Base-by-base conservation (phyloP, 2,329 filamentous ascomycete species). In the Aspergillus candidus region DNA sequence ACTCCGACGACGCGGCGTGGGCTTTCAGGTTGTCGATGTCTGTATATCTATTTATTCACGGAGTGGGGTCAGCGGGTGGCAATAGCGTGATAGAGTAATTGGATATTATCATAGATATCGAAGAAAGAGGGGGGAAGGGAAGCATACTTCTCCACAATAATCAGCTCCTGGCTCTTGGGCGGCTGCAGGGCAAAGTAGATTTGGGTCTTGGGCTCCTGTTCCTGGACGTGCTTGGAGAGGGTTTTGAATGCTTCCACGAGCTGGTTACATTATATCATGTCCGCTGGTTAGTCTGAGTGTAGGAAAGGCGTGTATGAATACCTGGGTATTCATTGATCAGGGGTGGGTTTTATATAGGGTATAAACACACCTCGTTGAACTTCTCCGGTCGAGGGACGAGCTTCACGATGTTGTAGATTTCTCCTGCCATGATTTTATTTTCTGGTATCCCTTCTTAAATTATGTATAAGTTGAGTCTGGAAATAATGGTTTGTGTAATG, bases 61-160 rank as follows among this genome's bases (percentile, higher is more conserved):
- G 18, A 4, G 18, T 18, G 18, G 6, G 18, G 18, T 18, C 6
- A 18, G 18, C 18, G 18, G 18, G 18, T 18, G 18, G 18, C 3
- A 4, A 18, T 18, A 4, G 18, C 6, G 2, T 6, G 6, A 18
- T 18, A 18, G 18, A 18, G 18, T 5, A 18, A 5, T 6, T 18
- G 18, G 18, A 3, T 3, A 1, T 5, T 18, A 18, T 5, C 6
- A 6, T 18, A 18, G 3, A 18, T 18, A 18, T 18, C 4, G 3
- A 14, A 14, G 32, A 17, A 17, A 18, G 18, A 18, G 11, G 12
- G 10, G 6, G 13, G 27, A 30, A 12, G 11, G n/a, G 4, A 31
- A 38, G 35, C 46, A 41, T 29, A 54, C 52, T 55, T 55, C 36
- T 55, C 52, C 27, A 55, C 46, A 34, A 55, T 41, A 30, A 55